Base-by-base conservation (phyloP, 345 rosid genomes). In the Gossypioides kirkii region DNA sequence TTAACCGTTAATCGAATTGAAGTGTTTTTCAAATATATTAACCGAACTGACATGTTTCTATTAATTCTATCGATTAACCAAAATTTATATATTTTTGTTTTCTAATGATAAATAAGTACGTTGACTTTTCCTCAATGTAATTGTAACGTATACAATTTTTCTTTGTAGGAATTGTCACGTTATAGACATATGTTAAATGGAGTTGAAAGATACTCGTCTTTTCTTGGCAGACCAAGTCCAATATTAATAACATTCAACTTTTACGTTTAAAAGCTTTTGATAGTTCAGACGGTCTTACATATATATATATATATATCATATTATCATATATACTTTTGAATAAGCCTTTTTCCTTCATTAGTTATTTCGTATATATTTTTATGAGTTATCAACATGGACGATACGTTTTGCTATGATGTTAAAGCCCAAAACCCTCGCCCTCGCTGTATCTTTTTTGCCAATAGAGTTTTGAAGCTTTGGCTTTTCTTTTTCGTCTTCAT, bases 401-500 rank as follows among this genome's bases (percentile, higher is more conserved):
- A 45, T 17, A 3, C 54, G 2, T 46, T 66, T 23, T 7, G 18
- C n/a, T 23, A 9, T 11, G 14, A 20, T 20, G 25, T 10, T 26
- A 54, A 54, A 54, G 4, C 13, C 26, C 70, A 23, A 69, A 20
- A n/a, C 14, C 26, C 54, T 22, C 28, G 49, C 7, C 28, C 55
- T 41, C 22, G 49, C 11, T 7, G 52, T 36, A 2, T 67, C 28
- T 8, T 6, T 73, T 62, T 32, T 46, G 50, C 9, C 38, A n/a
- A 4, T 25, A 23, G 69, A 46, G 42, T 53, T 28, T 61, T 65
- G 36, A 74, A 65, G 69, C 66, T 47, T 71, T 59, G 71, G 63
- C 43, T 72, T 54, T 49, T 53, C 59, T 9, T 65, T n/a, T 22
- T 36, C 18, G 61, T 43, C 14, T 10, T 82, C 62, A 12, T 73